Base-by-base conservation (phyloP, 257 asterid genomes). In the Eucommia ulmoides region DNA sequence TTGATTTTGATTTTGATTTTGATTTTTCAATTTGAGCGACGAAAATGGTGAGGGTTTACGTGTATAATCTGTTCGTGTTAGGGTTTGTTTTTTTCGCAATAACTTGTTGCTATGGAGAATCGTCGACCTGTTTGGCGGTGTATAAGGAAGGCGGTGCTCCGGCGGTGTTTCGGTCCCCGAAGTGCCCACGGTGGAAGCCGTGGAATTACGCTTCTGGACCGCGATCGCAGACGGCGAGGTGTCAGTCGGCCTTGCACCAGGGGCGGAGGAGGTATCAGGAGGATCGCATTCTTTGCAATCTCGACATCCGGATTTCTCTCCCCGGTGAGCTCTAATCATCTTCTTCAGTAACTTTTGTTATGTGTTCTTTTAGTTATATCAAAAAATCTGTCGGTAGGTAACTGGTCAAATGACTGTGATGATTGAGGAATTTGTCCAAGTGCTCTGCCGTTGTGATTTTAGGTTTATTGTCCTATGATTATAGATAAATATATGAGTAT, bases 61-160 rank as follows among this genome's bases (percentile, higher is more conserved):
- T 1, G 1, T 42, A 6, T 15, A 9, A 15, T 42, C 48, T 42
- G 20, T 46, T 48, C 24, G 49, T 53, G 44, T 23, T 69, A 26
- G 80, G 76, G 64, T 15, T 76, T 56, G 46, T 68, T 35, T 24
- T 83, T 44, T 54, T 69, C 44, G 54, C 53, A 7, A 45, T 0
- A 52, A 33, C 38, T 26, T 41, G 33, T 19, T 71, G 65, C 51
- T 50, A 68, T 60, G 96, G 93, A 23, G 98, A 89, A 70, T 89
- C 94, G 38, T 65, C 64, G 62, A 65, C 78, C 50, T 89, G 98
- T 70, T 71, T 82, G 74, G 50, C 91, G 64, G 94, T 80, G 68
- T 89, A 89, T 59, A 59, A 60, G 55, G 94, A 85, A 67, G 98
- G 96, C 48, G 98, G 98, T 20, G 96, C 96, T 10, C 78, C 96